Base-by-base conservation (phyloP, 179 eudicot species). In the Pouteria campechiana region DNA sequence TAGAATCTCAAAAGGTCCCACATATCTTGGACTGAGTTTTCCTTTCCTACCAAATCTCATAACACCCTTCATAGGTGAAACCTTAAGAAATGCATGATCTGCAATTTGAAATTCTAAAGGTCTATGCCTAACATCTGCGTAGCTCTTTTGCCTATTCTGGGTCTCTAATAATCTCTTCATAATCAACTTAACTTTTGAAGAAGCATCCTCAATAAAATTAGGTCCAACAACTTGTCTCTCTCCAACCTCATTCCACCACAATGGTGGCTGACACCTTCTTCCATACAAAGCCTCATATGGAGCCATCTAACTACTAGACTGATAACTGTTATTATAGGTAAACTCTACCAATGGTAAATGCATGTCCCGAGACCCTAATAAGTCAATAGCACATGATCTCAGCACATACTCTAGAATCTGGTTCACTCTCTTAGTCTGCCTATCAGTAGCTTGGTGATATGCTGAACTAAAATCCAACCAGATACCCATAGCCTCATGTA, bases 1-100 rank as follows among this genome's bases (percentile, higher is more conserved):
- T 2, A 38, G 3, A 12, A 50, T 40, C 25, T 50, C 55, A n/a
- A n/a, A 25, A 20, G 53, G 53, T 3, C 53, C 53, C 20, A 48
- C 35, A 13, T 18, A 48, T 19, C 53, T n/a, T 4, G 53, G 53
- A 9, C 34, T 33, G 5, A 48, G 34, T 22, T 48, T 34, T 33
- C 53, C 53, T 32, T 32, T 48, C 6, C 24, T 20, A 18, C 42
- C 42, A 25, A 50, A 37, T 2, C 55, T 19, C 2, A 25, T 1
- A 6, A 50, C 35, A 11, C 55, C 44, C n/a, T 38, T 50, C 3
- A 31, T 46, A 1, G 38, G 50, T 15, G 37, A 7, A 17, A 46
- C 27, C 13, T 32, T 30, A 6, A 46, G 24, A 17, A 46, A 31
- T 1, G 32, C 50, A 11, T 4, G 30, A 25, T 9, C 50, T 27